Evolutionary conservation across 495 filamentous ascomycete genomes (phyloP), one percentile per base, ranked within the genome.

Genomic region (Penicillium ucsense): DNA sequence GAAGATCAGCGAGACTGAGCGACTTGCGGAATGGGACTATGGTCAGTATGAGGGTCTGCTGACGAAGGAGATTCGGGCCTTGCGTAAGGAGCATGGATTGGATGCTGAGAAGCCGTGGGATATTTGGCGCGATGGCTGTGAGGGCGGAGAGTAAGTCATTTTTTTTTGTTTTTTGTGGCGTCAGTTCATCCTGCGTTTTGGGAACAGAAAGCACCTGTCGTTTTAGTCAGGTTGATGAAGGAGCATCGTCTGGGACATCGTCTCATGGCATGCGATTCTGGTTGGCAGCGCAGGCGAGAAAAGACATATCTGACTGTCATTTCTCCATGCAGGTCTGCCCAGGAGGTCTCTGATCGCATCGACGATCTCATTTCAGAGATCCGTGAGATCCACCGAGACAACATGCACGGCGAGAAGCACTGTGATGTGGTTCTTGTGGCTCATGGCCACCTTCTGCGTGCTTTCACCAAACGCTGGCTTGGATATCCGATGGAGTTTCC

Each of bases 21-120:
- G 81, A 30, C 74, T 94, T 31, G 72, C 82, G 2, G 89, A 94
- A 58, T 95, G 89, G 89, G 83, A 85, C 52, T 95, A 95, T 54
- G 89, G 89, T 12, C 71, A 80, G 53, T 95, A 94, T 56, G 89
- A 95, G 60, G 89, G 89, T 5, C 70, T 89, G 51, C 80, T 81
- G 28, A 79, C 73, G 5, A 61, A 74, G 4, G 64, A 85, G 56
- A 94, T 95, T 53, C 60, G 78, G 10, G 66, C 73, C 31, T 50
- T 75, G 46, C 71, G 87, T 27, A 77, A 71, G 60, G 63, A 75
- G 52, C 61, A 83, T 51, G 76, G 80, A 3, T 62, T 88, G 31
- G 79, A 83, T 53, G 41, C 34, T 8, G 70, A 79, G 44, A 57
- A 64, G 5, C 54, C 56, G 34, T 94, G 85, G 80, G 79, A 90